These are phyloP conservation scores for Myxozyma geophila DNA, from an alignment of 805 yeast genomes.

Conservation along the genomic window DNA sequence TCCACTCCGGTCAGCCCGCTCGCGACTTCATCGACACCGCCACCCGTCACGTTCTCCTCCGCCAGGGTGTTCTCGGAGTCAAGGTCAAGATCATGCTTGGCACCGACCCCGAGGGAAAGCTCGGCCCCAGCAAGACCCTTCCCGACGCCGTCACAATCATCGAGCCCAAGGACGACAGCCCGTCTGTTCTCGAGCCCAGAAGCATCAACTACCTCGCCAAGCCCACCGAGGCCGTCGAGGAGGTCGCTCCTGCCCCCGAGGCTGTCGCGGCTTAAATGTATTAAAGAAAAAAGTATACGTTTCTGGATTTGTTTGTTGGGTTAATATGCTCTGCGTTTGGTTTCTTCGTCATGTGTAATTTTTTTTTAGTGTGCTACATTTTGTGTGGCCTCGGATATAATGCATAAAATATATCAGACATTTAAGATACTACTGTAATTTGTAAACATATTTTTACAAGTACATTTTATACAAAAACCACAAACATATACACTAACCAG, in stretches of 20 bases:
- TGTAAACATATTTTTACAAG: not conserved
- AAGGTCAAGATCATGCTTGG: conserved; percentile 99
- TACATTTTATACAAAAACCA: not conserved
- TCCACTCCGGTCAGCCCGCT: conserved; percentile 99
- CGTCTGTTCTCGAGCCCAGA: conserved; percentile 74
- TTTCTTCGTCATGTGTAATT: not conserved
- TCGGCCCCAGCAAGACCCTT: conserved; percentile 79
- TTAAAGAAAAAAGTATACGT: not conserved
- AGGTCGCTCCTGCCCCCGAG: conserved; percentile 16
- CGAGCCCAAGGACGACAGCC: conserved; percentile 92
- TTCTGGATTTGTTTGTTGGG: not conserved
- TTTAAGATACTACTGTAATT: not conserved
- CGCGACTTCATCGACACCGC: conserved; percentile 98
- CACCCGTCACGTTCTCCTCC: conserved; percentile 98
- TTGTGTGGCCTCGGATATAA: not conserved
- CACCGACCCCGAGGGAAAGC: conserved; percentile 77
- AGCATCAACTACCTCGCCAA: conserved; percentile 39
- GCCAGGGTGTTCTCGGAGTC: conserved; percentile 99
- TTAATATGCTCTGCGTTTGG: not conserved
- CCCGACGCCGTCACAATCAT: conserved; percentile 88
- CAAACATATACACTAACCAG: not conserved
- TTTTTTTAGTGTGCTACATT: not conserved
- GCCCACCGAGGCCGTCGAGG: conserved; percentile 21
- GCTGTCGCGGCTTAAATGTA: conserved; percentile 6
- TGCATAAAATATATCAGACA: not conserved